These are phyloP conservation scores for Aspergillus baeticus DNA, from an alignment of 495 filamentous ascomycete species.

Conservation along the genomic window DNA sequence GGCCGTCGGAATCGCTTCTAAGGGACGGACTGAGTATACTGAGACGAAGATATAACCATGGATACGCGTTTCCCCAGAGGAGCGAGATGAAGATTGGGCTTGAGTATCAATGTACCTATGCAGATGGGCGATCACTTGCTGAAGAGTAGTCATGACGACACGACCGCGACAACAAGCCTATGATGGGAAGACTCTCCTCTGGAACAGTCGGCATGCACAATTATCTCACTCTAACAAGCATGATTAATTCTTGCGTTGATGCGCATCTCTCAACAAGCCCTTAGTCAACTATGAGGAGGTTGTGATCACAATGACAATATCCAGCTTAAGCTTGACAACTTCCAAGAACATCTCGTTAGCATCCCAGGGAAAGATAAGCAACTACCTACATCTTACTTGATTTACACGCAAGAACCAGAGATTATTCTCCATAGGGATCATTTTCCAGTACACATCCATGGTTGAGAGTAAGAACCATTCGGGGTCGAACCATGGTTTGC, in stretches of 20 bases:
- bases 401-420: neutral
- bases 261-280: no score
- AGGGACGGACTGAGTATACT: neutral
- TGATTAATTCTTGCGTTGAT: no score
- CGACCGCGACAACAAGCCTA: neutral
- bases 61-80: neutral
- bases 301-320: neutral
- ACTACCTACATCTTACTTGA: neutral
- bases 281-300: neutral
- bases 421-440: neutral
- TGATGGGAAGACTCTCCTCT: neutral
- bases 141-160: constrained; percentile 23
- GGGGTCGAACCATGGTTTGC: neutral
- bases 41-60: neutral
- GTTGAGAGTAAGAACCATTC: neutral
- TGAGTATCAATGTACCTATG: neutral
- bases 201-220: no score
- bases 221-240: no score
- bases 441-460: neutral
- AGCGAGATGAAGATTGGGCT: neutral
- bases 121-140: constrained; percentile 1
- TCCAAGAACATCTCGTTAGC: neutral
- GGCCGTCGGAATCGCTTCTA: neutral
- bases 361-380: neutral
- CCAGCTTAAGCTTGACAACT: neutral